Evolutionary conservation across 202 grass and related monocot species (phyloP).

Genomic region (Cymbopogon flexuosus): DNA sequence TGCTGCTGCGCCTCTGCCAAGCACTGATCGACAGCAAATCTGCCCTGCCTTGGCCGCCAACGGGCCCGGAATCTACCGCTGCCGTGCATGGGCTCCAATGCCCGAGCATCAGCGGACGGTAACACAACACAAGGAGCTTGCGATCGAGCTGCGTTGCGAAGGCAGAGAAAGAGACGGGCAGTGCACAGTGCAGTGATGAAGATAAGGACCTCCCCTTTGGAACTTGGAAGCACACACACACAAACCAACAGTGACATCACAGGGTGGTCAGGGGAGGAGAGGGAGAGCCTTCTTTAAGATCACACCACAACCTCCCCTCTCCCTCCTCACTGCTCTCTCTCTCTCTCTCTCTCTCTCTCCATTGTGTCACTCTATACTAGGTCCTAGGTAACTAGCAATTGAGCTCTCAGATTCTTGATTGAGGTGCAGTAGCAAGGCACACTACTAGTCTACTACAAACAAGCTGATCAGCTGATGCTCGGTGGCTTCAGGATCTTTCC

Average conservation of each 20-base stretch:
- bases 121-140: not conserved
- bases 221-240: constrained; percentile 45
- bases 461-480: not conserved
- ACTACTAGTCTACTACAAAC: not conserved
- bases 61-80: not conserved
- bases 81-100: not conserved
- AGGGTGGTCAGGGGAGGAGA: not conserved
- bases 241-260: constrained; percentile 42
- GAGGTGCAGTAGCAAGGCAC: constrained; percentile 1
- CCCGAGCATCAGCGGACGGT: not conserved
- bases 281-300: constrained; percentile 43
- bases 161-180: constrained; percentile 24
- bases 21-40: constrained; percentile 26
- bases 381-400: not conserved
- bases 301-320: constrained; percentile 33
- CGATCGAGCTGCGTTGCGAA: not conserved
- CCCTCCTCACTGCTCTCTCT: not conserved
- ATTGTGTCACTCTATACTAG: not conserved
- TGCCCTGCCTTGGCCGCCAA: not conserved
- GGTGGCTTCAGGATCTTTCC: constrained; percentile 25
- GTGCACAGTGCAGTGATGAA: not conserved
- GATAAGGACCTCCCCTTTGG: constrained; percentile 34
- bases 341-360: not conserved
- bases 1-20: not conserved
- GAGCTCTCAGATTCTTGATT: constrained; percentile 13